phyloP scores from a whole-genome alignment of 176 grass and related monocot species.

The Carex pumila region DNA sequence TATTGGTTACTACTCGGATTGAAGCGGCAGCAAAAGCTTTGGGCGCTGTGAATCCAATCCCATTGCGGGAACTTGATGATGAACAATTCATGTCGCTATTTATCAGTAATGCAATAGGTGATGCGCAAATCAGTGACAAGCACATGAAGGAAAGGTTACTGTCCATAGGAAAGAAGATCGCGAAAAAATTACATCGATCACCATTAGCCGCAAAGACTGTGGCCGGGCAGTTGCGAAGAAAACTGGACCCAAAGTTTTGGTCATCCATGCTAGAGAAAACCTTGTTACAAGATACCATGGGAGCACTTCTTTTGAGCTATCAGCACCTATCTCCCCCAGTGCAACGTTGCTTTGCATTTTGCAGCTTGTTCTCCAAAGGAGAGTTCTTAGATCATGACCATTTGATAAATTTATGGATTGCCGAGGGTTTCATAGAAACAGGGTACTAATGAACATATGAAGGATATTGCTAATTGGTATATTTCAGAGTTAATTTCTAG shows the following conservation, averaged over 20 bases:
- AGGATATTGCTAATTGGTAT: slow-evolving; percentile 5
- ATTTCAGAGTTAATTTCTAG: slow-evolving; percentile 1
- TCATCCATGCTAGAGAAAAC: not conserved
- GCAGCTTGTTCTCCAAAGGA: slow-evolving; percentile 18
- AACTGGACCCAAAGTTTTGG: slow-evolving; percentile 1
- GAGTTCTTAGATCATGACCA: not conserved
- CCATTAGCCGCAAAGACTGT: slow-evolving; percentile 24
- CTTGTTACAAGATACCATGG: slow-evolving; percentile 21
- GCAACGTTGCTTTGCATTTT: slow-evolving; percentile 30
- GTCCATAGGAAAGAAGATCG: not conserved
- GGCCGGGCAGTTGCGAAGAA: not conserved
- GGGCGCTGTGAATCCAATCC: not conserved
- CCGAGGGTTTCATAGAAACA: slow-evolving; percentile 29
- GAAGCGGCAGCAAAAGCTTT: not conserved
- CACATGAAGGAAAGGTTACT: not conserved
- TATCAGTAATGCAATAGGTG: slow-evolving; percentile 10
- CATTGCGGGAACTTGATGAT: slow-evolving; percentile 6
- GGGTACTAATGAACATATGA: not conserved
- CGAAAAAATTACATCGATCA: not conserved
- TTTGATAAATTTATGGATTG: slow-evolving; percentile 38
- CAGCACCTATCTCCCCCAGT: slow-evolving; percentile 9
- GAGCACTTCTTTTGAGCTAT: slow-evolving; percentile 25
- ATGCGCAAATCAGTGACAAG: not conserved
- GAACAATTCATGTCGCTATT: slow-evolving; percentile 7
- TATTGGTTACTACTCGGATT: slow-evolving; percentile 26